Conservation (phyloP, 2,329 filamentous ascomycete species). For the Venturiaceae sp. region DNA sequence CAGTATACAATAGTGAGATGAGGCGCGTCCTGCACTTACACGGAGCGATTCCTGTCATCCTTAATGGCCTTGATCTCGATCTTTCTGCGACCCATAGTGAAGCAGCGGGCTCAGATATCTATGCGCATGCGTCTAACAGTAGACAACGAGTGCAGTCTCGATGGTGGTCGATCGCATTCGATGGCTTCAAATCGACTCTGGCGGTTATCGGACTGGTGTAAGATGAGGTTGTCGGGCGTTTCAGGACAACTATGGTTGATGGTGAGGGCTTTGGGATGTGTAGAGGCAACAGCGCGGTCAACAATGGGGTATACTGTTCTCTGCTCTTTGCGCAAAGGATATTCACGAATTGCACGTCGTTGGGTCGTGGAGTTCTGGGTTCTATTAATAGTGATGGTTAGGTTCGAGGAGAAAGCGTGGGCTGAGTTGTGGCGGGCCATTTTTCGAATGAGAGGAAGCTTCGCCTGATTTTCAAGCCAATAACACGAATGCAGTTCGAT, state of each 20-base stretch:
- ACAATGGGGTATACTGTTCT: neutral
- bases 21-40: slow-evolving; percentile 52
- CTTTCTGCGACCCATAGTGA: slow-evolving; percentile 86
- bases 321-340: neutral
- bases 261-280: neutral
- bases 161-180: neutral
- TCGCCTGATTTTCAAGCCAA: neutral
- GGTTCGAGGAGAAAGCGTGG: slow-evolving; percentile 24
- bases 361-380: neutral
- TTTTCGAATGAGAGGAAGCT: too few species aligned
- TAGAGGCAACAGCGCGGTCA: neutral
- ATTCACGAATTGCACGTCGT: neutral
- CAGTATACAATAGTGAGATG: slow-evolving; percentile 17
- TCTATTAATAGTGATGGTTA: slow-evolving; percentile 20
- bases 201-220: neutral
- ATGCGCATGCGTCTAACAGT: neutral
- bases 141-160: neutral
- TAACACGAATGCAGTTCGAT: neutral
- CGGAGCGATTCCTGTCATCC: slow-evolving; percentile 93
- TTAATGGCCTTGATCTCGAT: slow-evolving; percentile 99
- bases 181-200: neutral
- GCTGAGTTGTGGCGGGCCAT: too few species aligned
- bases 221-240: neutral
- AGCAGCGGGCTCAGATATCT: neutral
- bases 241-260: neutral